Percentiles rank a stretch among this genome's conserved stretches.
Conservation (phyloP, 176 grass and related monocot species). For the Pontederia paniculata region DNA sequence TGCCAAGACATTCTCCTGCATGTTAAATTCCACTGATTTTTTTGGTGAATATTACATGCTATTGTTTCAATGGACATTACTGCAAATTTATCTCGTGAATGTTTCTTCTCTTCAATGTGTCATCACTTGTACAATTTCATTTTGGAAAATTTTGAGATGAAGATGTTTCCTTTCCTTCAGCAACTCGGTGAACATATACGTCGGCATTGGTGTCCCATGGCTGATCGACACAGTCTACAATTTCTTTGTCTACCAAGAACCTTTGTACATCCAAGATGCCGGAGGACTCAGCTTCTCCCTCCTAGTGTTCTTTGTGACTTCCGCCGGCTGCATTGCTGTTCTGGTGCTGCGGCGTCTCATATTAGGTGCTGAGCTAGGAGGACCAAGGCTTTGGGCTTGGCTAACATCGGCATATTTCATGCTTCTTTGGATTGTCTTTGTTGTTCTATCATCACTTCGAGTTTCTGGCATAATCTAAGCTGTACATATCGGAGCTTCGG, state of each 20-base stretch:
- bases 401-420: slow-evolving; percentile 60
- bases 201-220: slow-evolving; percentile 75
- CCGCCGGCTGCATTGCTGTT: slow-evolving; percentile 54
- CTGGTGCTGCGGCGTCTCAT: slow-evolving; percentile 54
- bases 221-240: slow-evolving; percentile 79
- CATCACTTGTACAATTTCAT: no score
- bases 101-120: no score
- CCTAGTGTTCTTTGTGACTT: slow-evolving; percentile 71
- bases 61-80: no score
- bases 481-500: neutral
- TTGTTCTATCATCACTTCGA: slow-evolving; percentile 61
- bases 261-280: slow-evolving; percentile 68
- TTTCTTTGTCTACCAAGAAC: slow-evolving; percentile 50
- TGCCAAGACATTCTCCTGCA: neutral
- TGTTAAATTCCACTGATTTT: no score
- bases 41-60: no score
- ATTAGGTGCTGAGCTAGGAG: slow-evolving; percentile 71
- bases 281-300: slow-evolving; percentile 79
- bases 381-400: slow-evolving; percentile 77
- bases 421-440: slow-evolving; percentile 68
- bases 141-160: neutral
- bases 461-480: slow-evolving; percentile 61
- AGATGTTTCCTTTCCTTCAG: slow-evolving; percentile 19
- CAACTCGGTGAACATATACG: slow-evolving; percentile 90
- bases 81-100: no score